A percentile compares a stretch with the other conserved stretches of the same genome.
These are phyloP conservation scores for Hsuehochloa calcarea DNA, from an alignment of 176 grass and related monocot species.

Conservation along the genomic window DNA sequence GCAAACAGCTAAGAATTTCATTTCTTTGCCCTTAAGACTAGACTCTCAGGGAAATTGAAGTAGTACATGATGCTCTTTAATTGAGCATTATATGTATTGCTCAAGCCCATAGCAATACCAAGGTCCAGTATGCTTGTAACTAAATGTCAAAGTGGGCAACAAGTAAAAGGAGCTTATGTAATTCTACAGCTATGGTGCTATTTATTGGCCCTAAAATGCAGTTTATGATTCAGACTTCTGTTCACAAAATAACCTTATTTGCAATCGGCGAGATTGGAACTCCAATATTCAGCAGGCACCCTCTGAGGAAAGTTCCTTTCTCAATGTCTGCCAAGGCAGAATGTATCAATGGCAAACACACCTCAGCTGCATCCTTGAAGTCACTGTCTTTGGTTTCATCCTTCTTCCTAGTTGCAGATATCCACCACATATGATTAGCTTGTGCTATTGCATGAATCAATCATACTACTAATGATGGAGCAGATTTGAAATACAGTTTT, in stretches of 20 bases:
- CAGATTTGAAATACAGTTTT: constrained; percentile 18
- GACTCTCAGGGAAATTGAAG: not conserved
- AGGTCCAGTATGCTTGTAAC: not conserved
- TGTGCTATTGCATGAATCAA: not conserved
- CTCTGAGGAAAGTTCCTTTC: constrained; percentile 60
- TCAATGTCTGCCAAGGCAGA: constrained; percentile 58
- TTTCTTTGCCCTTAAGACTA: constrained; percentile 16
- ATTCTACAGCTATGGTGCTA: not conserved
- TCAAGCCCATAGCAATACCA: constrained; percentile 17
- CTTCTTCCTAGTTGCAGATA: constrained; percentile 58
- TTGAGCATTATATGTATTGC: not conserved
- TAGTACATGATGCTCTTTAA: constrained; percentile 16
- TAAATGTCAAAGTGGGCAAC: constrained; percentile 12
- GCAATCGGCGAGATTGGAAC: constrained; percentile 51
- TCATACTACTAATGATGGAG: not conserved
- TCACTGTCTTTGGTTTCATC: constrained; percentile 64
- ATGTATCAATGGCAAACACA: constrained; percentile 66
- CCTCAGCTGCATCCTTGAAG: constrained; percentile 60
- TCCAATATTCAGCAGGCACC: constrained; percentile 64
- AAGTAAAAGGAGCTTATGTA: not conserved
- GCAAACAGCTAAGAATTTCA: not conserved
- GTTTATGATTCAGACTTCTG: constrained; percentile 7
- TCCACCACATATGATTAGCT: constrained; percentile 18
- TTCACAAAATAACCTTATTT: constrained; percentile 54
- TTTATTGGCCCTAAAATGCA: constrained; percentile 12